Conservation (phyloP, 768 basidiomycete species). For the Tephrocybe sp. region DNA sequence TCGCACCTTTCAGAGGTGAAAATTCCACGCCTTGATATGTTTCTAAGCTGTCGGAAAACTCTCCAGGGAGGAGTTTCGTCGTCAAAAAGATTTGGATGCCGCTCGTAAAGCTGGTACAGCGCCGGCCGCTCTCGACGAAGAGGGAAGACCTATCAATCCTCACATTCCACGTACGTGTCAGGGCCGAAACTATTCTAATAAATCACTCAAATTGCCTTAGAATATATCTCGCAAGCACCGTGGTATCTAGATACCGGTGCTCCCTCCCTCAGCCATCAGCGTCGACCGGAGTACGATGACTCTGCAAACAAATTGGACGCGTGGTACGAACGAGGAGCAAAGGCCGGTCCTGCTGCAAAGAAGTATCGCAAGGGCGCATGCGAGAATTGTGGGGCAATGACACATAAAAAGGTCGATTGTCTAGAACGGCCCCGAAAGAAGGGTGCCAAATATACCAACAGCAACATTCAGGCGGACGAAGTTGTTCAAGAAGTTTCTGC, state of each 20-base stretch:
- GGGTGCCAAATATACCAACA: conserved; percentile 90
- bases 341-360: conserved; percentile 87
- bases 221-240: conserved; percentile 97
- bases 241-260: conserved; percentile 97
- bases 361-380: conserved; percentile 98
- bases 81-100: conserved; percentile 96
- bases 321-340: conserved; percentile 89
- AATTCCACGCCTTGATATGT: conserved; percentile 65
- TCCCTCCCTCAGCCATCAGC: conserved; percentile 93
- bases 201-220: conserved; percentile 33
- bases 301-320: conserved; percentile 70
- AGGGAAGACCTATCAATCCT: conserved; percentile 95
- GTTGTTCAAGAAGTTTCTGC: conserved; percentile 73
- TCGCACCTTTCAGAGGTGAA: conserved; percentile 64
- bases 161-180: conserved; percentile 97
- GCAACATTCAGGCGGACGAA: conserved; percentile 89
- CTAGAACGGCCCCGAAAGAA: conserved; percentile 95
- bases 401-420: conserved; percentile 89
- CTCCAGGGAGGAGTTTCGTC: conserved; percentile 90
- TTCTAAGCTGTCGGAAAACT: conserved; percentile 68
- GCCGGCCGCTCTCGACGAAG: conserved; percentile 91
- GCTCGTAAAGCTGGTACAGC: conserved; percentile 98
- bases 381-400: conserved; percentile 98
- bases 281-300: conserved; percentile 65
- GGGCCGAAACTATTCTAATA: too few species aligned